phyloP scores from a whole-genome alignment of 345 rosid species.

The Lepidium aucheri region DNA sequence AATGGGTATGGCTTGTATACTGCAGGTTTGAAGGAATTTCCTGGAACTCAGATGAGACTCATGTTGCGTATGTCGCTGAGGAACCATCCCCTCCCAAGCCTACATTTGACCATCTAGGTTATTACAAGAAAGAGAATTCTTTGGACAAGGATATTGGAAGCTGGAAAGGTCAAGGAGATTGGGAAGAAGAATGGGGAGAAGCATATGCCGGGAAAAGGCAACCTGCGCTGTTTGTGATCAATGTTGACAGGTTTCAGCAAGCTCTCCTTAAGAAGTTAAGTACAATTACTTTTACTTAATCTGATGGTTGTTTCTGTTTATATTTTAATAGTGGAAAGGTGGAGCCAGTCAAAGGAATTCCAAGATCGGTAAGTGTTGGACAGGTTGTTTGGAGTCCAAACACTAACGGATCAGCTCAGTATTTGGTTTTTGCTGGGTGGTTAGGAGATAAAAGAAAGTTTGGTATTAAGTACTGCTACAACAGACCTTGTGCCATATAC shows the following conservation, averaged over 20 bases:
- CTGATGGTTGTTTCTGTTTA: background rate
- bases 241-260: constrained; percentile 44
- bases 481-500: constrained; percentile 73
- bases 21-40: constrained; percentile 94
- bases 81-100: constrained; percentile 61
- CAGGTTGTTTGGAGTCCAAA: constrained; percentile 94
- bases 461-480: constrained; percentile 82
- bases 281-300: background rate
- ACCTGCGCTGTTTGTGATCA: constrained; percentile 64
- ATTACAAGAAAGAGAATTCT: constrained; percentile 41
- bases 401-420: constrained; percentile 33
- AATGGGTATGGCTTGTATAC: constrained; percentile 8
- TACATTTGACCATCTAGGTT: constrained; percentile 44
- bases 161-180: constrained; percentile 98
- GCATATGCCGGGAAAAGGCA: constrained; percentile 80
- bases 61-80: constrained; percentile 80
- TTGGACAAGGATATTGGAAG: constrained; percentile 47
- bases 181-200: constrained; percentile 99
- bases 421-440: constrained; percentile 89
- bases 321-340: constrained; percentile 59
- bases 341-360: constrained; percentile 53
- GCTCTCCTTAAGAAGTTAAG: background rate
- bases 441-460: constrained; percentile 65
- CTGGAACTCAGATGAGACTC: constrained; percentile 78
- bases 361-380: constrained; percentile 66